Conservation (phyloP, 345 rosid species). For the Eucalyptus fibrosa region DNA sequence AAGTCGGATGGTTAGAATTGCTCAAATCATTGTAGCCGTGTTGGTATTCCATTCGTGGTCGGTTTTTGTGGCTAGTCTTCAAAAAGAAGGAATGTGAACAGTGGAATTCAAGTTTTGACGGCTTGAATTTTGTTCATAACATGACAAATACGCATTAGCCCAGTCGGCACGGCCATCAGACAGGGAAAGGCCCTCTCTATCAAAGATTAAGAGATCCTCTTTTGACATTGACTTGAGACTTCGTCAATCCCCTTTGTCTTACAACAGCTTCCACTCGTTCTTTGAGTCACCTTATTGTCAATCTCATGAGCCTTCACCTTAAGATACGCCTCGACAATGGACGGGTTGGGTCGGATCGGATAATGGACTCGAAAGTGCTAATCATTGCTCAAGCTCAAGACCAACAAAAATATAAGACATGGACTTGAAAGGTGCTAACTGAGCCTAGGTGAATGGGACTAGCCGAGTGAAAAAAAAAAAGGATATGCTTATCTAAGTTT, state of each 20-base stretch:
- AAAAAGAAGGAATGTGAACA: neutral
- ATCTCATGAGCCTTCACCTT: neutral
- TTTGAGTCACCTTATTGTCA: neutral
- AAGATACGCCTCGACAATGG: neutral
- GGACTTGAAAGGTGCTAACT: neutral
- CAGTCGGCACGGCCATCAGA: neutral
- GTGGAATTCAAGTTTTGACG: neutral
- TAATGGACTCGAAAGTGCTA: neutral
- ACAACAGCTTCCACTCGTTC: neutral
- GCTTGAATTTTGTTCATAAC: neutral
- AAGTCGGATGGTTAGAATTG: neutral
- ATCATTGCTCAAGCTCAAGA: neutral
- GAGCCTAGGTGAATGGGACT: neutral
- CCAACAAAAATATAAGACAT: neutral
- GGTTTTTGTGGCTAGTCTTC: neutral
- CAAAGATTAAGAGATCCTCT: neutral
- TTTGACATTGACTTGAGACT: neutral
- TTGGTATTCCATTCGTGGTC: neutral
- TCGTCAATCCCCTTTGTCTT: neutral
- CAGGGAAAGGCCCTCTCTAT: neutral
- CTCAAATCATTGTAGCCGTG: neutral
- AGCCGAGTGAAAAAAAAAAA: neutral
- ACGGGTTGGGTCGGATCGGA: neutral
- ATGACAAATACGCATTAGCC: neutral
- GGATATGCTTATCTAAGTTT: neutral